A percentile compares a stretch with the other conserved stretches of the same genome.
Conservation (phyloP, 495 filamentous ascomycete genomes). For the Penicillium parvum region DNA sequence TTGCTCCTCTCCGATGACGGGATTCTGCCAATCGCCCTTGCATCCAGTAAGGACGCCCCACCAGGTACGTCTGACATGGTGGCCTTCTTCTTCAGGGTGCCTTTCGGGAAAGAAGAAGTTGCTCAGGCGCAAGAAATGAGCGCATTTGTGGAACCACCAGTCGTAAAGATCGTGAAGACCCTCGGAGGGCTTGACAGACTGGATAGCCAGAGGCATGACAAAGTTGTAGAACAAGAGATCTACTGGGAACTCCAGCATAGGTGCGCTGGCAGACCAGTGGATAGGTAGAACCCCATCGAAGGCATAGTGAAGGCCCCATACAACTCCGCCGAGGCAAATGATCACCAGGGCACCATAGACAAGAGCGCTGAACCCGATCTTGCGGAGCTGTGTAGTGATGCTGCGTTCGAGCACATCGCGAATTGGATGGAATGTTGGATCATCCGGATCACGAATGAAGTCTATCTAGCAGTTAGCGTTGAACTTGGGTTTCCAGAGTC, state of each 20-base stretch:
- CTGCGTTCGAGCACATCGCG: constrained; percentile 93
- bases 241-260: constrained; percentile 88
- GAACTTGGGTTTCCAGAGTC: background rate
- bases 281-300: constrained; percentile 76
- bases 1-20: constrained; percentile 38
- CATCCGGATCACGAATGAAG: constrained; percentile 98
- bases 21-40: constrained; percentile 47
- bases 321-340: constrained; percentile 88
- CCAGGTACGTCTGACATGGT: constrained; percentile 54
- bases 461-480: constrained; percentile 44
- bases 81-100: constrained; percentile 76
- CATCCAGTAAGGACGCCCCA: constrained; percentile 40
- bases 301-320: constrained; percentile 76
- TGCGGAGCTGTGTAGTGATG: constrained; percentile 87
- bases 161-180: constrained; percentile 77
- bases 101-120: constrained; percentile 90
- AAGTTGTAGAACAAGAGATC: constrained; percentile 97
- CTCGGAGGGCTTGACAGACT: constrained; percentile 77
- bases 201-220: constrained; percentile 78
- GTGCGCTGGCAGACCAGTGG: constrained; percentile 85
- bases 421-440: constrained; percentile 96
- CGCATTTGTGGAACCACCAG: constrained; percentile 95
- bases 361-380: constrained; percentile 92
- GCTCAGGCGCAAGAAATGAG: constrained; percentile 71
- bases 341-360: constrained; percentile 94